Conservation (phyloP, 257 asterid species). For the Ophiorrhiza pumila region DNA sequence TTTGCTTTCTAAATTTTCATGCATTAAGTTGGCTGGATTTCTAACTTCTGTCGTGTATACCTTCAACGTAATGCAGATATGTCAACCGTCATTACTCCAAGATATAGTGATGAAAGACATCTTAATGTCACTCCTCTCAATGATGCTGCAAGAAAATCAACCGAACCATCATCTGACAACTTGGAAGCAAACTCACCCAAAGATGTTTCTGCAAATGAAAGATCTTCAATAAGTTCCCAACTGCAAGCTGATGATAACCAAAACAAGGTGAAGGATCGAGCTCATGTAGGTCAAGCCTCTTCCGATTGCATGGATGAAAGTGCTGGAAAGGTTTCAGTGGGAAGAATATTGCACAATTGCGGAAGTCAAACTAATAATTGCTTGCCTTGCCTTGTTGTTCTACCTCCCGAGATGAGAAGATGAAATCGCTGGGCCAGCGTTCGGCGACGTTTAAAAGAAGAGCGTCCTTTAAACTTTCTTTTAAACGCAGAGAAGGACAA, state of each 20-base stretch:
- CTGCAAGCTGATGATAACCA: conserved; percentile 37
- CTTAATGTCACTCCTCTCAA: conserved; percentile 17
- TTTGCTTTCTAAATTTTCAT: neutral
- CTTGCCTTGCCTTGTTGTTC: conserved; percentile 85
- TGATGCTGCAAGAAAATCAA: conserved; percentile 16
- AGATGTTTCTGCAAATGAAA: conserved; percentile 16
- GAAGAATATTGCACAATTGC: conserved; percentile 42
- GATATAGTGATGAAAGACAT: conserved; percentile 47
- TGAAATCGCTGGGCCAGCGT: conserved; percentile 34
- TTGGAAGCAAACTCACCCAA: conserved; percentile 15
- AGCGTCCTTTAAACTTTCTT: conserved; percentile 54
- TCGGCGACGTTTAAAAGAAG: conserved; percentile 51
- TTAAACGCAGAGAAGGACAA: conserved; percentile 66
- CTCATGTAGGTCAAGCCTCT: conserved; percentile 22
- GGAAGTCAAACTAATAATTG: conserved; percentile 58
- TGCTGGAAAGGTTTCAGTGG: conserved; percentile 33
- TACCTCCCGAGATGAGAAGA: conserved; percentile 55
- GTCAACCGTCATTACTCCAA: conserved; percentile 74
- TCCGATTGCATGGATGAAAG: conserved; percentile 27
- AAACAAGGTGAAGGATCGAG: conserved; percentile 36
- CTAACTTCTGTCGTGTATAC: neutral
- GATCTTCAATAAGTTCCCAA: conserved; percentile 34
- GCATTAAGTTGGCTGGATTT: conserved; percentile 6
- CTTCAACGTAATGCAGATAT: conserved; percentile 49
- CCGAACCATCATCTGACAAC: conserved; percentile 18